Evolutionary conservation across 805 yeast species (phyloP).

Genomic region (Blastobotrys peoriensis): DNA sequence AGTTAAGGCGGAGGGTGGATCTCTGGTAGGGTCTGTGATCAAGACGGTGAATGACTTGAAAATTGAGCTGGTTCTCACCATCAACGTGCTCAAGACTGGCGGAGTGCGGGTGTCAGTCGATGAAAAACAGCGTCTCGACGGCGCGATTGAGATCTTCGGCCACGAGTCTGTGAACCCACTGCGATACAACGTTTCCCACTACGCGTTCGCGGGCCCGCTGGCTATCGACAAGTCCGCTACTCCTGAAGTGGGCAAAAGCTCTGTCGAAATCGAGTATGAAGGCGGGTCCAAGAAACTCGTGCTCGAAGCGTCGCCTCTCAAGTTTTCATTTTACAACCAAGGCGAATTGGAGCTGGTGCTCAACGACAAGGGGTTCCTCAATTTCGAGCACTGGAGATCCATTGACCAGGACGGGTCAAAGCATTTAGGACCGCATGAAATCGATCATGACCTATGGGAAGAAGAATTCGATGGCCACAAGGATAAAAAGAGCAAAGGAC

Average conservation of each 20-base stretch:
- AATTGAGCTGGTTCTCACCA: constrained; percentile 47
- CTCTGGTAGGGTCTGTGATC: constrained; percentile 29
- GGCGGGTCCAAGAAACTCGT: constrained; percentile 37
- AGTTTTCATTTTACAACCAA: constrained; percentile 42
- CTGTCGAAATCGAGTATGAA: constrained; percentile 24
- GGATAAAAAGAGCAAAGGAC: constrained; percentile 61
- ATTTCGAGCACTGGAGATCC: constrained; percentile 74
- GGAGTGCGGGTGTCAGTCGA: constrained; percentile 59
- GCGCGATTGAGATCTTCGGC: constrained; percentile 23
- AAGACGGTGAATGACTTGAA: constrained; percentile 14
- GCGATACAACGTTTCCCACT: constrained; percentile 54
- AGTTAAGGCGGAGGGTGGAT: constrained; percentile 29
- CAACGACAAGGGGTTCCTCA: constrained; percentile 66
- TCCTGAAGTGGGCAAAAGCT: constrained; percentile 8
- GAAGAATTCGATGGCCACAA: constrained; percentile 65
- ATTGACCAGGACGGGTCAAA: constrained; percentile 41
- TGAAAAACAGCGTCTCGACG: constrained; percentile 45
- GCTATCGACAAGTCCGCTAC: constrained; percentile 32
- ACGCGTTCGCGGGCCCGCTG: constrained; percentile 56
- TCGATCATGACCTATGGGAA: constrained; percentile 56
- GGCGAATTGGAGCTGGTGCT: constrained; percentile 46
- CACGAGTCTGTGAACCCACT: constrained; percentile 33
- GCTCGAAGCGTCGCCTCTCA: constrained; percentile 44
- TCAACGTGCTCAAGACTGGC: constrained; percentile 50
- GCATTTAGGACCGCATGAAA: constrained; percentile 36